phyloP scores from a whole-genome alignment of 2,329 filamentous ascomycete species.

The Fusarium penzigii region DNA sequence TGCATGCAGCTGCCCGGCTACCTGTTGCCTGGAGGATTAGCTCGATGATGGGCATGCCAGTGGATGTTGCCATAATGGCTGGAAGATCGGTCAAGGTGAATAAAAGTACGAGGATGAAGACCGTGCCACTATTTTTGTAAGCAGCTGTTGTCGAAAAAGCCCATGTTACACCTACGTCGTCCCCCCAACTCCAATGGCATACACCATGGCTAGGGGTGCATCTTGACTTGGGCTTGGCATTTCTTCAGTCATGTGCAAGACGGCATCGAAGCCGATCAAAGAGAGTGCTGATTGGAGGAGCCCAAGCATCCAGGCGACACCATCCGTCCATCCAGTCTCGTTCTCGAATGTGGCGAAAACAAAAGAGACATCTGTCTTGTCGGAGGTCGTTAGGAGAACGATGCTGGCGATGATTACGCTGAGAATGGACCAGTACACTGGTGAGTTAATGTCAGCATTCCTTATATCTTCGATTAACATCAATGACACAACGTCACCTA shows the following conservation, averaged over 20 bases:
- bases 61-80: conserved; percentile 37
- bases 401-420: conserved; percentile 46
- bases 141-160: neutral
- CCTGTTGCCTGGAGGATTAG: conserved; percentile 45
- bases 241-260: conserved; percentile 48
- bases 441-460: neutral
- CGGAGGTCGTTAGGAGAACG: conserved; percentile 40
- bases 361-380: conserved; percentile 42
- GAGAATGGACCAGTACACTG: conserved; percentile 44
- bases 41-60: conserved; percentile 48
- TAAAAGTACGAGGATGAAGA: conserved; percentile 44
- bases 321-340: conserved; percentile 46
- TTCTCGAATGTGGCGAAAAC: conserved; percentile 49
- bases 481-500: conserved; percentile 11
- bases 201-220: conserved; percentile 44
- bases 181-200: conserved; percentile 44
- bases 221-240: conserved; percentile 44
- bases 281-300: conserved; percentile 42
- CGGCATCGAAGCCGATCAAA: conserved; percentile 45
- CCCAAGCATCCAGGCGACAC: conserved; percentile 49
- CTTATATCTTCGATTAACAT: neutral
- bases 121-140: conserved; percentile 28
- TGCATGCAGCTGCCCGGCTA: conserved; percentile 39
- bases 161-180: conserved; percentile 36
- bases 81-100: conserved; percentile 42